phyloP scores from a whole-genome alignment of 2,329 filamentous ascomycete species.

The Pyrenochaeta sp. region DNA sequence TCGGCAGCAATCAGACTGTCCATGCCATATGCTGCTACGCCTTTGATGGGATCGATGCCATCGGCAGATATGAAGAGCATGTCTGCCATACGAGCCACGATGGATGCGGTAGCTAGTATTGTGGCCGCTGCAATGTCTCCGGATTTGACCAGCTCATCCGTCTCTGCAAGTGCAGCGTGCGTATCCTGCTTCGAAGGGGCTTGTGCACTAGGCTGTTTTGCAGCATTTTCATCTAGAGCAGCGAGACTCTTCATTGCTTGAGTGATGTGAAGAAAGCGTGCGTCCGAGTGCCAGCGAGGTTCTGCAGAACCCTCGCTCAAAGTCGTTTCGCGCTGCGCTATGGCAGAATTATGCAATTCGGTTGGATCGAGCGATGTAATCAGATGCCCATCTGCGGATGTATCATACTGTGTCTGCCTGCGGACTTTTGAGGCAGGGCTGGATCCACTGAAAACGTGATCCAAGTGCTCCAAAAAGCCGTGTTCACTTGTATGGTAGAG shows the following conservation, averaged over 20 bases:
- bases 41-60: slow-evolving; percentile 4
- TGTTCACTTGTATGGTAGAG: slow-evolving; percentile 4
- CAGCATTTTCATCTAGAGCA: neutral
- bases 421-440: neutral
- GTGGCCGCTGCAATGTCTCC: neutral
- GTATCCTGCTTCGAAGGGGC: neutral
- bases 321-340: neutral
- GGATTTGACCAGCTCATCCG: neutral
- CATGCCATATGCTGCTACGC: slow-evolving; percentile 11
- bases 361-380: neutral
- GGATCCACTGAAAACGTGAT: neutral
- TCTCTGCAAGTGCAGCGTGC: neutral
- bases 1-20: slow-evolving; percentile 23
- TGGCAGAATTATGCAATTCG: neutral
- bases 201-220: neutral
- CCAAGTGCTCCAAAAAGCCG: slow-evolving; percentile 1
- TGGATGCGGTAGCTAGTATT: neutral
- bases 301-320: neutral
- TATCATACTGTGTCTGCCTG: neutral
- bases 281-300: neutral
- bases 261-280: neutral
- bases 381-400: neutral
- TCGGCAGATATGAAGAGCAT: slow-evolving; percentile 12
- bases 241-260: neutral
- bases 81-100: slow-evolving; percentile 4